Evolutionary conservation across 495 filamentous ascomycete genomes (phyloP), one percentile per base, ranked within the genome.

Genomic region (Chaetomidium leptoderma): DNA sequence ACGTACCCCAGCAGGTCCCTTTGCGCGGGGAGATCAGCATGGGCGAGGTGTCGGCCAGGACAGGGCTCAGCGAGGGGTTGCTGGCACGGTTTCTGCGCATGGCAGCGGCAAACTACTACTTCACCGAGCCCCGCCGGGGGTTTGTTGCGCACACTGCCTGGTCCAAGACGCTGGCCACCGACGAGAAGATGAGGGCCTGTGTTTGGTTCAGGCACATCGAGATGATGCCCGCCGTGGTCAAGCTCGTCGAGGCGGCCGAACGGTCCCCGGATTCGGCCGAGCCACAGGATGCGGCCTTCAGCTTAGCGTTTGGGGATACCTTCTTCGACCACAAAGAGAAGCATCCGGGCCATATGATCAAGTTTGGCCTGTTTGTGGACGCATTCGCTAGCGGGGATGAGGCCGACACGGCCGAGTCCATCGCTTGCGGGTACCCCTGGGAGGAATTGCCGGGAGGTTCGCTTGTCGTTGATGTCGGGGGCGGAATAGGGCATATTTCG

Each of bases 211-310:
- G 58, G n/a, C 42, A 59, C 13, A 39, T 85, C 82, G 24, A 91
- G 81, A 51, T 74, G 74, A 52, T 83, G 76, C 87, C 87, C 88
- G 17, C 92, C 85, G 70, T 95, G 85, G 60, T 88, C 70, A 48
- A 95, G 82, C 73, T 91, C 83, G 64, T 91, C 83, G 57, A 89
- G 83, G 72, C 92, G 86, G 44, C 89, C 82, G 57, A 66, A 23
- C 44, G 45, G 54, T 65, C 55, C 32, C 57, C 63, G 36, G 42
- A 66, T n/a, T 62, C 62, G 11, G 35, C 47, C 17, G 52, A 66
- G 37, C 66, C 70, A 1, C 57, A 59, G 24, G 46, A 69, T 11
- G 55, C 66, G 14, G 68, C 71, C 14, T 71, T 72, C 44, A 59
- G 63, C 52, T 42, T 72, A 14, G 71, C 65, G 9, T 71, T 71